These are phyloP conservation scores for Penicillium glabrum DNA, from an alignment of 2,329 filamentous ascomycete species.

Conservation along the genomic window DNA sequence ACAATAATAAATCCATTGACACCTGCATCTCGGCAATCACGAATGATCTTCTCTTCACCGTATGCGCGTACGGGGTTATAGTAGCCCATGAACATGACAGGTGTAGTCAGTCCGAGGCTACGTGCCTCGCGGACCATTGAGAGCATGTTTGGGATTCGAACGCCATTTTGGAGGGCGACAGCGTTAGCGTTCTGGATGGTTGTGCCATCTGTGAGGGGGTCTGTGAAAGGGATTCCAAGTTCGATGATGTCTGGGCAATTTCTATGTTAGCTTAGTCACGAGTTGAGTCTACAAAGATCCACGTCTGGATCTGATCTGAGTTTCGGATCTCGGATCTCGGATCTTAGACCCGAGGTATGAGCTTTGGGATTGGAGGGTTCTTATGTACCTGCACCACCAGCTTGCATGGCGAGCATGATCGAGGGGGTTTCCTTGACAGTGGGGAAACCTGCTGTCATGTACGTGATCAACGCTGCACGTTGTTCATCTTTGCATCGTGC, in stretches of 20 bases:
- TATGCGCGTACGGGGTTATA: conserved; percentile 93
- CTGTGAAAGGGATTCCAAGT: conserved; percentile 90
- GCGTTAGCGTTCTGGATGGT: conserved; percentile 94
- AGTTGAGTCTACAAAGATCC: background rate
- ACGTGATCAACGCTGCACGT: conserved; percentile 80
- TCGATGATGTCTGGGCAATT: conserved; percentile 75
- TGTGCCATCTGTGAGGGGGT: conserved; percentile 92
- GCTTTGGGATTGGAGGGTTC: background rate
- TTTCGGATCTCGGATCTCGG: too few species aligned
- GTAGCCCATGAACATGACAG: conserved; percentile 94
- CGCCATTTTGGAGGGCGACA: conserved; percentile 78
- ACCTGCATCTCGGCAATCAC: conserved; percentile 65
- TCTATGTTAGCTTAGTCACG: background rate
- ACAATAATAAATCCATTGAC: conserved; percentile 19
- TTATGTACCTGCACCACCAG: conserved; percentile 76
- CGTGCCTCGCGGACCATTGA: conserved; percentile 80
- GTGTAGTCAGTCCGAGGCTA: conserved; percentile 70
- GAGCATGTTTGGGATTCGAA: conserved; percentile 74
- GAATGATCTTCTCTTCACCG: conserved; percentile 79
- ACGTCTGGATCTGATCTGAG: background rate
- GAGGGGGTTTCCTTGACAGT: conserved; percentile 72
- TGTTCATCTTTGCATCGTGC: conserved; percentile 52
- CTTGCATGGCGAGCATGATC: conserved; percentile 83
- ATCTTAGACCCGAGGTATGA: background rate
- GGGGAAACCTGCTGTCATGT: conserved; percentile 92